These are phyloP conservation scores for Discostella stelligera DNA, from an alignment of 352 stramenopile genomes.

Conservation along the genomic window DNA sequence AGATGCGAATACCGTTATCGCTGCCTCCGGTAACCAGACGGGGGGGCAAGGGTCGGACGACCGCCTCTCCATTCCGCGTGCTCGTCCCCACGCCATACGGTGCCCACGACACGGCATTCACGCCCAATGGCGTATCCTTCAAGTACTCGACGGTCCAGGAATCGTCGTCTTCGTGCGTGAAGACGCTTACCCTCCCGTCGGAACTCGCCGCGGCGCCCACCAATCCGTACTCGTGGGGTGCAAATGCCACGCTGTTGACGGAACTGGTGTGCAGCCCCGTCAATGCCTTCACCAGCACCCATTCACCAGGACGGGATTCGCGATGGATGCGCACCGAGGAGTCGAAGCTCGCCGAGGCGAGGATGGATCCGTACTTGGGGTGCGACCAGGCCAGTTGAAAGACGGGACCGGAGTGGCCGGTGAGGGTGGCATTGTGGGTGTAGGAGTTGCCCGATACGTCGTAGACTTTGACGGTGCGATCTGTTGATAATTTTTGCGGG, in stretches of 20 bases:
- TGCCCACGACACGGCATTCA: slow-evolving; percentile 96
- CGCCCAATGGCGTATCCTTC: slow-evolving; percentile 91
- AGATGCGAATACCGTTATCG: slow-evolving; percentile 97
- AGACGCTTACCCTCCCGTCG: slow-evolving; percentile 89
- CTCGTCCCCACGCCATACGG: slow-evolving; percentile 64
- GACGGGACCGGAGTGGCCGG: slow-evolving; percentile 93
- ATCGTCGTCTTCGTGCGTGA: slow-evolving; percentile 72
- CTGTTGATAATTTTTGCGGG: slow-evolving; percentile 47
- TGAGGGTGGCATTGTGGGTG: slow-evolving; percentile 77
- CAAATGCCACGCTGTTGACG: slow-evolving; percentile 95
- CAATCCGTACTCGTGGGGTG: slow-evolving; percentile 95
- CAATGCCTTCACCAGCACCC: slow-evolving; percentile 89
- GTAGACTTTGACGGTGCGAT: slow-evolving; percentile 97
- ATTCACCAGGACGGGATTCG: slow-evolving; percentile 91
- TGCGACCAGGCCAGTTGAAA: slow-evolving; percentile 98
- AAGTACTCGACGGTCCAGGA: slow-evolving; percentile 91
- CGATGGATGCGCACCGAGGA: slow-evolving; percentile 96
- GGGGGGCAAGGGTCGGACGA: slow-evolving; percentile 1
- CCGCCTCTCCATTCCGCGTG: slow-evolving; percentile 1
- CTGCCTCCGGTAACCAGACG: slow-evolving; percentile 94
- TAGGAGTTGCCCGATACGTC: slow-evolving; percentile 88
- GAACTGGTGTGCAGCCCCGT: slow-evolving; percentile 61
- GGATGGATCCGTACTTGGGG: slow-evolving; percentile 88
- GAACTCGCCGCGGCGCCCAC: slow-evolving; percentile 90
- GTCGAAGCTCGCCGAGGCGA: slow-evolving; percentile 98